phyloP scores from a whole-genome alignment of 2,329 filamentous ascomycete species.

The Calonectria pseudoreteaudii region DNA sequence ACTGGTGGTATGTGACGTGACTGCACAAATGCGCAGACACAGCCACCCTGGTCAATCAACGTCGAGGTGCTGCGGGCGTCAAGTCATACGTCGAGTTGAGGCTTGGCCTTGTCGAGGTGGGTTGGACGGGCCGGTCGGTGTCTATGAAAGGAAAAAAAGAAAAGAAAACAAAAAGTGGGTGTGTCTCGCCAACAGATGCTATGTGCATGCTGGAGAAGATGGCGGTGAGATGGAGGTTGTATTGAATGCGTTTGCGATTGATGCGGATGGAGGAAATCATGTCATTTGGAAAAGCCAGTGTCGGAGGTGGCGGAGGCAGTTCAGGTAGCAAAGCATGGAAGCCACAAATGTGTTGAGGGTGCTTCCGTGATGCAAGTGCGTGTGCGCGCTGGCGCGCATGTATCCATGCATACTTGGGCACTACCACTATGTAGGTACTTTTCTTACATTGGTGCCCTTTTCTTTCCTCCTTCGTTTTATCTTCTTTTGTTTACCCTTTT shows the following conservation, averaged over 20 bases:
- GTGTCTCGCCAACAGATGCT: background rate
- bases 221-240: slow-evolving; percentile 6
- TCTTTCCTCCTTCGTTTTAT: background rate
- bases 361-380: background rate
- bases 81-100: background rate
- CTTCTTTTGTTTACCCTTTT: no score
- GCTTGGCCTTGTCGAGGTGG: background rate
- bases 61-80: background rate
- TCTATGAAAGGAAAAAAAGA: background rate
- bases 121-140: background rate
- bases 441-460: background rate
- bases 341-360: background rate
- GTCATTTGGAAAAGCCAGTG: background rate
- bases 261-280: background rate
- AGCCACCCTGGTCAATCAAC: background rate
- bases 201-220: background rate
- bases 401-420: background rate
- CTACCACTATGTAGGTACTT: background rate
- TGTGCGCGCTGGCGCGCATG: background rate
- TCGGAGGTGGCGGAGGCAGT: background rate
- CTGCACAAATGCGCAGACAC: background rate
- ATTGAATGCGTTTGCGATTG: background rate
- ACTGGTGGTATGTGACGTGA: background rate
- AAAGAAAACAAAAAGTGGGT: no score
- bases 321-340: background rate